These are phyloP conservation scores for Linderniella brevidens DNA, from an alignment of 257 asterid genomes.

Conservation along the genomic window DNA sequence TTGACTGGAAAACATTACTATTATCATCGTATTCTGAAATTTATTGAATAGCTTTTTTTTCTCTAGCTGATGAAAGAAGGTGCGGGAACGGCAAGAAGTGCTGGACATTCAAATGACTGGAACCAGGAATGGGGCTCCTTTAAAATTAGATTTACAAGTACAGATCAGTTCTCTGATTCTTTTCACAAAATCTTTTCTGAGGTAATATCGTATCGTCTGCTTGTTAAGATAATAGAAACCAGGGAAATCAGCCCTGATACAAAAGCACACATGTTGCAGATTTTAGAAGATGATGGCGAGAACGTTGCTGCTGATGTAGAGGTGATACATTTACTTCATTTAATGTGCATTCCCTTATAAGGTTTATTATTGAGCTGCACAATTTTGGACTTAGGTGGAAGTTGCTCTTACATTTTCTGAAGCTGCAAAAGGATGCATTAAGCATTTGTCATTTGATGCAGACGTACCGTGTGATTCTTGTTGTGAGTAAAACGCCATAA, in stretches of 20 bases:
- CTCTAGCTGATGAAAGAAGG: constrained; percentile 35
- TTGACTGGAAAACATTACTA: neutral
- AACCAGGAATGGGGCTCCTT: constrained; percentile 13
- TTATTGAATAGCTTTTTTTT: constrained; percentile 10
- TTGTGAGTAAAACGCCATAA: constrained; percentile 35
- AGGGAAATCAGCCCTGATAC: neutral
- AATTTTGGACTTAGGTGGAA: constrained; percentile 40
- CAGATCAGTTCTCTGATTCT: constrained; percentile 59
- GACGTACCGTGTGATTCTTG: constrained; percentile 83
- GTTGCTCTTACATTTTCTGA: constrained; percentile 70
- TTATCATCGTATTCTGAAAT: constrained; percentile 4
- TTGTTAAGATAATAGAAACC: neutral
- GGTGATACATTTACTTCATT: constrained; percentile 21
- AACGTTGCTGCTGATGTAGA: constrained; percentile 41
- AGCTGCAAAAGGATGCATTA: constrained; percentile 83
- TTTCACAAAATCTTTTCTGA: constrained; percentile 75
- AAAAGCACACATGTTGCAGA: constrained; percentile 21
- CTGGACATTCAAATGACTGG: constrained; percentile 16
- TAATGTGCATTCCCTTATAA: no score
- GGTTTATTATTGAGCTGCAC: constrained; percentile 6
- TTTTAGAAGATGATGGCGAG: constrained; percentile 54
- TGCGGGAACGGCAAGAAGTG: constrained; percentile 18
- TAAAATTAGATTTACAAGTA: constrained; percentile 28
- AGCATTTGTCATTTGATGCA: constrained; percentile 64
- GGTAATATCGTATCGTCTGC: constrained; percentile 25